These are phyloP conservation scores for Phytophthora fragariae DNA, from an alignment of 352 stramenopile species.

Conservation along the genomic window DNA sequence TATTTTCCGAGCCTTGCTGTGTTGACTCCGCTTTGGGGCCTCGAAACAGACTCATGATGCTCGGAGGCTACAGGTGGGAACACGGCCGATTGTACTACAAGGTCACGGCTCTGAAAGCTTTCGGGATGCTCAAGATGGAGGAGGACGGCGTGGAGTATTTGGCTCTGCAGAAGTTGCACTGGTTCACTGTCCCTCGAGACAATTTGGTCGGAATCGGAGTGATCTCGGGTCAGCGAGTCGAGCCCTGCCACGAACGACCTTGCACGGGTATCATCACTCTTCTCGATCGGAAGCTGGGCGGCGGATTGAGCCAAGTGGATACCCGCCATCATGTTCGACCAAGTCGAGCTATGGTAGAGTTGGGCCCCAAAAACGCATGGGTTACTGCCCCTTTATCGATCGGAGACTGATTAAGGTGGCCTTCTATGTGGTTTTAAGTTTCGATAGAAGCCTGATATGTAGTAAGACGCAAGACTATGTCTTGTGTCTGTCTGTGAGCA, in stretches of 20 bases:
- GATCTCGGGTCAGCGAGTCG: background rate
- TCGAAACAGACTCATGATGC: slow-evolving; percentile 7
- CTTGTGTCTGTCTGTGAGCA: too few species aligned
- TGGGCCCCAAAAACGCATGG: background rate
- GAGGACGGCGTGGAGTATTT: slow-evolving; percentile 18
- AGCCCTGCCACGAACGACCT: background rate
- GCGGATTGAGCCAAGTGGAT: background rate
- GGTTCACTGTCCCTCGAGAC: slow-evolving; percentile 18
- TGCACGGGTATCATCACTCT: slow-evolving; percentile 3
- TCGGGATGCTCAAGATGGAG: slow-evolving; percentile 10
- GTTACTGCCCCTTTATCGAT: background rate
- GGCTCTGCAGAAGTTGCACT: slow-evolving; percentile 10
- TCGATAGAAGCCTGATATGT: too few species aligned
- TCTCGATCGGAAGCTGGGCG: slow-evolving; percentile 2
- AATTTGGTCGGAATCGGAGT: slow-evolving; percentile 12
- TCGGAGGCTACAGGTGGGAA: slow-evolving; percentile 13
- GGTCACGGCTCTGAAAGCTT: slow-evolving; percentile 8
- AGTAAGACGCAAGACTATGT: too few species aligned
- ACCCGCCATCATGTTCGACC: background rate
- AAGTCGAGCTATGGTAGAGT: background rate
- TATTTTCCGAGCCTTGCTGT: slow-evolving; percentile 17
- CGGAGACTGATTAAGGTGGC: too few species aligned
- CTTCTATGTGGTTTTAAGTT: too few species aligned
- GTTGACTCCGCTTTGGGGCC: slow-evolving; percentile 14
- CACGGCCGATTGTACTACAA: slow-evolving; percentile 17